A percentile compares a stretch with the other conserved stretches of the same genome.
Evolutionary conservation across 306 rosid genomes (phyloP).

Genomic region (Lathyrus sativus): DNA sequence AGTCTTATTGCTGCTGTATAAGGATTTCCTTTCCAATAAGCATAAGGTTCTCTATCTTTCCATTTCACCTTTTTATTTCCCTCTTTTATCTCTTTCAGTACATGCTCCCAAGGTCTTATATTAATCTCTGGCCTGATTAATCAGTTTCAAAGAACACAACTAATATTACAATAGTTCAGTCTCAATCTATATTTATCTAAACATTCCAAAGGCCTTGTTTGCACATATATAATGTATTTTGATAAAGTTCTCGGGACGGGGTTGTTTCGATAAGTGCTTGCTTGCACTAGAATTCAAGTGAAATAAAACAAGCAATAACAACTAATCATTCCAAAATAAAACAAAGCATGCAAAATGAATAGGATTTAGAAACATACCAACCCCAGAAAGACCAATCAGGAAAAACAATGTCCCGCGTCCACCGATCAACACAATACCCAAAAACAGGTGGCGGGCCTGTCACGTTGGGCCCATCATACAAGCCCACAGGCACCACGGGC

Average conservation of each 20-base stretch:
- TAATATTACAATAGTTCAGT: not conserved
- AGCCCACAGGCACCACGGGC: constrained; percentile 40
- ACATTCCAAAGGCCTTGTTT: too few species aligned
- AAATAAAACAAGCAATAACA: not conserved
- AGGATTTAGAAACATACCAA: constrained; percentile 46
- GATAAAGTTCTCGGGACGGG: too few species aligned
- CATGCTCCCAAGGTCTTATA: constrained; percentile 72
- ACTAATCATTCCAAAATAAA: too few species aligned
- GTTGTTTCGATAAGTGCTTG: too few species aligned
- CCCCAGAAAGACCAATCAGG: constrained; percentile 99
- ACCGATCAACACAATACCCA: constrained; percentile 65
- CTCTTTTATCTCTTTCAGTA: constrained; percentile 52
- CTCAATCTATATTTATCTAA: too few species aligned
- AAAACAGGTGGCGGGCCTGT: constrained; percentile 62
- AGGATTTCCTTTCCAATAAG: constrained; percentile 90
- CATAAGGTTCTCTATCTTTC: constrained; percentile 67
- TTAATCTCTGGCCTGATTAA: constrained; percentile 68
- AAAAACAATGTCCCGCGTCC: constrained; percentile 68
- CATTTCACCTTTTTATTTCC: constrained; percentile 62
- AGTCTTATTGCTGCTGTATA: constrained; percentile 49
- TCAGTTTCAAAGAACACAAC: constrained; percentile 7
- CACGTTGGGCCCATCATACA: not conserved
- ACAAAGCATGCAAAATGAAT: not conserved
- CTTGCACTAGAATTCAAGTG: too few species aligned
- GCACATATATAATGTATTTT: too few species aligned